phyloP scores from a whole-genome alignment of 352 stramenopile genomes.

The Pythium myriotylum region DNA sequence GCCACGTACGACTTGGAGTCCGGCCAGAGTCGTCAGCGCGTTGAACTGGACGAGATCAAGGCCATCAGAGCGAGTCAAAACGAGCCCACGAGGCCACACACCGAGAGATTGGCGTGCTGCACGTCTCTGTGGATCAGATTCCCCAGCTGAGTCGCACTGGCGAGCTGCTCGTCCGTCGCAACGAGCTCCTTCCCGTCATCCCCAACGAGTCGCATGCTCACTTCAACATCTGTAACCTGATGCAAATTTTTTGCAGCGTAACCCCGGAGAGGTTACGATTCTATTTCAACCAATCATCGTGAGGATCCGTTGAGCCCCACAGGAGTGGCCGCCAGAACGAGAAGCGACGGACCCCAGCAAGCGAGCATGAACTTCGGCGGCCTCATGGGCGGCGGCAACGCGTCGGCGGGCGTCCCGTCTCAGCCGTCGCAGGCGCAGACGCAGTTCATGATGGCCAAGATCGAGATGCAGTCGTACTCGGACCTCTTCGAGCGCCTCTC shows the following conservation, averaged over 20 bases:
- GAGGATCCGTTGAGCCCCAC: slow-evolving; percentile 24
- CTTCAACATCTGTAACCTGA: slow-evolving; percentile 23
- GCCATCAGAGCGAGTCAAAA: neutral
- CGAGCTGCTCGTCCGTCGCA: slow-evolving; percentile 55
- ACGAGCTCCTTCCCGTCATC: slow-evolving; percentile 47
- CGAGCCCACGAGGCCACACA: slow-evolving; percentile 24
- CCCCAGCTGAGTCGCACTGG: slow-evolving; percentile 30
- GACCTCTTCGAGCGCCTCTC: slow-evolving; percentile 92
- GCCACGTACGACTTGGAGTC: slow-evolving; percentile 43
- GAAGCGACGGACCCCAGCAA: slow-evolving; percentile 4
- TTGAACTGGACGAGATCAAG: slow-evolving; percentile 57
- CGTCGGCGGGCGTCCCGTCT: slow-evolving; percentile 41
- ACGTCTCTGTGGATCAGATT: slow-evolving; percentile 15
- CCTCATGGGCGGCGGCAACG: slow-evolving; percentile 61
- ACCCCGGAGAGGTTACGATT: slow-evolving; percentile 1
- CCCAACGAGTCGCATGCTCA: slow-evolving; percentile 43
- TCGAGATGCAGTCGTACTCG: slow-evolving; percentile 91
- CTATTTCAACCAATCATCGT: slow-evolving; percentile 27
- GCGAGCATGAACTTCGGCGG: slow-evolving; percentile 77
- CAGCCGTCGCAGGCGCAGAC: slow-evolving; percentile 53
- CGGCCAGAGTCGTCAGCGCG: slow-evolving; percentile 37
- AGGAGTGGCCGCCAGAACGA: slow-evolving; percentile 15
- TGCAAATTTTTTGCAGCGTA: neutral
- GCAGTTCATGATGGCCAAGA: slow-evolving; percentile 88
- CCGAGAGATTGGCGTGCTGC: slow-evolving; percentile 67